Base-by-base conservation (phyloP, 2,329 filamentous ascomycete species). In the Monosporascus sp. region DNA sequence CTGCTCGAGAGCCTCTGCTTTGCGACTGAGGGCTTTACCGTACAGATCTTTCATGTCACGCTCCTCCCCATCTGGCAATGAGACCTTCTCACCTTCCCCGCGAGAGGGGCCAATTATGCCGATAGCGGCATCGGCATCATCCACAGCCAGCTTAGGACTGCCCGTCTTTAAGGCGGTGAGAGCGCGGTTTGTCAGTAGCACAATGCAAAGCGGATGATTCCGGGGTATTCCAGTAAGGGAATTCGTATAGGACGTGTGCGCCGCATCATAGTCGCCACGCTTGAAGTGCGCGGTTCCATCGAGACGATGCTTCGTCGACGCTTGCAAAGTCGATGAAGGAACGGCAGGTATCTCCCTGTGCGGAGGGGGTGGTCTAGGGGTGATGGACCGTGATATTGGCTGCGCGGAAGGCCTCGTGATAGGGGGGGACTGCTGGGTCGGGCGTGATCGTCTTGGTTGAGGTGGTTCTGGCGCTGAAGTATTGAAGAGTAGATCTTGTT, bases 41-140 rank as follows among this genome's bases (percentile, higher is more conserved):
- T 88, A 97, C 57, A 96, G 89, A 19, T 96, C 92, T 58, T 84
- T 88, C 90, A 99, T 96, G 48, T 93, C 87, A 61, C 95, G 94
- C 20, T 76, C 75, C 52, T 86, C 79, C 36, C 85, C 80, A 41
- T 73, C 73, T n/a, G 76, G 79, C 0, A 96, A 76, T 20, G 87
- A 79, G 44, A 99, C 90, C 7, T 76, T 82, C 72, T 99, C 94
- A 19, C 84, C 85, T 60, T 91, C 86, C 4, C 94, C 94, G 58
- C 84, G 87, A 2, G 83, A 81, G 0, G 85, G 77, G 0, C 94
- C 94, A 56, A 99, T 96, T 41, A 96, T 76, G 16, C 78, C 76
- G 20, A 99, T 75, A 1, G 91, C 91, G 2, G 82, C 79, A 64
- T 97, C 91, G 9, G 92, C 90, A 68, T 99, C 93, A 1, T 81